phyloP scores from a whole-genome alignment of 495 filamentous ascomycete species.

The Penicillium riverlandense region DNA sequence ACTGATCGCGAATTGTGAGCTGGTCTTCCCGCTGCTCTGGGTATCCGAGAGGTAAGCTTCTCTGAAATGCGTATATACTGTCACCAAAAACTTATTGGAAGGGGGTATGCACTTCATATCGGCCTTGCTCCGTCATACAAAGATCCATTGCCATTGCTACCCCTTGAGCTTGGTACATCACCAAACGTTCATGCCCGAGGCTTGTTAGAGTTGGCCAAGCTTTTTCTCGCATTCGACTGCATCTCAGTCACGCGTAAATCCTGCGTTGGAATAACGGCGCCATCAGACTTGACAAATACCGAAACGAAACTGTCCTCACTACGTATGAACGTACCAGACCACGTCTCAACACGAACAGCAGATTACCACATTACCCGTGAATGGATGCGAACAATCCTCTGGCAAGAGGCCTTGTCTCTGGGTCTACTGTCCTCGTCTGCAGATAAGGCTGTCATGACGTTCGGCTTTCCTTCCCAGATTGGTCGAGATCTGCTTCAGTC shows the following conservation, averaged over 20 bases:
- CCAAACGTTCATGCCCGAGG: conserved; percentile 16
- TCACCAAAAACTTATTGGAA: neutral
- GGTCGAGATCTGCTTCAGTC: conserved; percentile 56
- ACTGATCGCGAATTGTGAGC: conserved; percentile 14
- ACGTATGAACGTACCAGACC: conserved; percentile 3
- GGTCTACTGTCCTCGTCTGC: conserved; percentile 45
- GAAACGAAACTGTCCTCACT: conserved; percentile 15
- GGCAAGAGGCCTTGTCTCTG: conserved; percentile 56
- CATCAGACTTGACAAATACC: conserved; percentile 8
- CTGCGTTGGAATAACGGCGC: neutral
- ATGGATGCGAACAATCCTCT: conserved; percentile 72
- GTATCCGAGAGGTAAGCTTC: conserved; percentile 22
- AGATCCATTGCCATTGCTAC: conserved; percentile 3
- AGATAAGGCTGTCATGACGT: conserved; percentile 47
- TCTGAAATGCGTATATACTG: neutral
- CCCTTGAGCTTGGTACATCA: neutral
- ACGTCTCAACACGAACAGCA: conserved; percentile 14
- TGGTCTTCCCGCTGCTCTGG: conserved; percentile 25
- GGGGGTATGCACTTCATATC: conserved; percentile 25
- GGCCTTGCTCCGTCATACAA: conserved; percentile 21
- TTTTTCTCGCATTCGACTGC: conserved; percentile 21
- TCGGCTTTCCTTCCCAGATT: conserved; percentile 64
- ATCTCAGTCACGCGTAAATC: conserved; percentile 7
- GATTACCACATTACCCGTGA: conserved; percentile 32
- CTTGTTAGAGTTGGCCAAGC: conserved; percentile 17